Conservation (phyloP, 179 eudicot species). For the Beta corolliflora region DNA sequence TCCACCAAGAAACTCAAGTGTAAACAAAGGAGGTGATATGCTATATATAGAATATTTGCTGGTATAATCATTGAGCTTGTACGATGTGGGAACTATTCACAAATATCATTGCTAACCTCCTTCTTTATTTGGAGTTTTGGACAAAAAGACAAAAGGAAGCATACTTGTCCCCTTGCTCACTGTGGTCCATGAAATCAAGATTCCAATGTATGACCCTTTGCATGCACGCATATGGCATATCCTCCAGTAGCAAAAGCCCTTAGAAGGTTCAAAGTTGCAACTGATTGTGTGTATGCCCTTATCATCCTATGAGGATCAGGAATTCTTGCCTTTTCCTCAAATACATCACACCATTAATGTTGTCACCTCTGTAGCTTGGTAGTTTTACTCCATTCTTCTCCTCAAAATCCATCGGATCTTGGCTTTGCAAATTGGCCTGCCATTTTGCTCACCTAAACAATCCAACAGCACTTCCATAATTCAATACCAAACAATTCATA, state of each 20-base stretch:
- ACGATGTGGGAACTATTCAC: too few relatives aligned
- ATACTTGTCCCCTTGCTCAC: constrained; percentile 51
- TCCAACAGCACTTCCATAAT: constrained; percentile 10
- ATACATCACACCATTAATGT: constrained; percentile 44
- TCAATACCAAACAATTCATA: neutral
- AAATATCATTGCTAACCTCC: too few relatives aligned
- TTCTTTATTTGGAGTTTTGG: too few relatives aligned
- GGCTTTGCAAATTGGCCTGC: constrained; percentile 58
- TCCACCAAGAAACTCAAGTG: too few relatives aligned
- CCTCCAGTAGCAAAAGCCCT: constrained; percentile 54
- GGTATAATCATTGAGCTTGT: too few relatives aligned
- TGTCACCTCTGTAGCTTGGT: constrained; percentile 49
- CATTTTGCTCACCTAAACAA: constrained; percentile 49
- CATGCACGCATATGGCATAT: constrained; percentile 52
- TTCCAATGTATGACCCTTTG: constrained; percentile 50
- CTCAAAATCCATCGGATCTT: constrained; percentile 44
- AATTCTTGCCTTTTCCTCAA: constrained; percentile 39
- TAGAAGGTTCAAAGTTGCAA: constrained; percentile 45
- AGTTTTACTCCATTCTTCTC: constrained; percentile 52
- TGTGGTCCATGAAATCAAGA: constrained; percentile 48
- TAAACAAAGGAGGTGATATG: too few relatives aligned
- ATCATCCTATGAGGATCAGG: constrained; percentile 50
- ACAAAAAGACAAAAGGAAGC: neutral
- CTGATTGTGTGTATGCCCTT: constrained; percentile 46
- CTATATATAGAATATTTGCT: too few relatives aligned